These are phyloP conservation scores for Casuarina glauca DNA, from an alignment of 306 rosid species.

Conservation along the genomic window DNA sequence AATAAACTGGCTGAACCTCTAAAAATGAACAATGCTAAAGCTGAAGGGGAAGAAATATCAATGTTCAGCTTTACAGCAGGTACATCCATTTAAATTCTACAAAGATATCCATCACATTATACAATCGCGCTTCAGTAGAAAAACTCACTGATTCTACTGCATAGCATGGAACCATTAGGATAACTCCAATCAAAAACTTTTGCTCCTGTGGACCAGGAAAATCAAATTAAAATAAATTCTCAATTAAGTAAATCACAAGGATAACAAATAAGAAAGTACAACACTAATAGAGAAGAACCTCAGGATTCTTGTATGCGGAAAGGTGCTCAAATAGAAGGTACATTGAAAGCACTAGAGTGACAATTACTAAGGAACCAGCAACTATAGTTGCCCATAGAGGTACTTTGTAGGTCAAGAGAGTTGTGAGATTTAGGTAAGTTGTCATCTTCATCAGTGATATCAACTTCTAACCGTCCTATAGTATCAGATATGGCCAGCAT, in stretches of 20 bases:
- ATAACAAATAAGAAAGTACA: neutral
- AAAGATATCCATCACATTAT: constrained; percentile 4
- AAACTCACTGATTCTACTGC: constrained; percentile 92
- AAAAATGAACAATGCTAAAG: neutral
- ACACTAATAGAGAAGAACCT: constrained; percentile 40
- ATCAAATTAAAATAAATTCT: constrained; percentile 13
- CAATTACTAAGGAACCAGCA: constrained; percentile 63
- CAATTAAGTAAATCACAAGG: neutral
- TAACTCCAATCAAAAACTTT: constrained; percentile 86
- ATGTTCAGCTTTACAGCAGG: neutral
- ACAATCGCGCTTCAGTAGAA: neutral
- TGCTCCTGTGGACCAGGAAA: constrained; percentile 58
- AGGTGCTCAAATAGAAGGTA: constrained; percentile 91
- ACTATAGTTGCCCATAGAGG: constrained; percentile 81
- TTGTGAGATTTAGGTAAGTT: constrained; percentile 23
- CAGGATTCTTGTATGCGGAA: constrained; percentile 95
- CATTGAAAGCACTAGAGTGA: constrained; percentile 67
- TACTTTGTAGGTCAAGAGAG: constrained; percentile 48
- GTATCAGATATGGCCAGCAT: constrained; percentile 38
- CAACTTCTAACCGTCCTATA: constrained; percentile 29
- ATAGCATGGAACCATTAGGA: constrained; percentile 97
- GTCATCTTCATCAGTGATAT: constrained; percentile 45
- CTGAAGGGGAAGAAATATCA: neutral
- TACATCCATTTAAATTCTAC: neutral
- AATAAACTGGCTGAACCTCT: neutral